A percentile compares a stretch with the other conserved stretches of the same genome.
phyloP scores from a whole-genome alignment of 345 rosid species.

The Salix arbutifolia region DNA sequence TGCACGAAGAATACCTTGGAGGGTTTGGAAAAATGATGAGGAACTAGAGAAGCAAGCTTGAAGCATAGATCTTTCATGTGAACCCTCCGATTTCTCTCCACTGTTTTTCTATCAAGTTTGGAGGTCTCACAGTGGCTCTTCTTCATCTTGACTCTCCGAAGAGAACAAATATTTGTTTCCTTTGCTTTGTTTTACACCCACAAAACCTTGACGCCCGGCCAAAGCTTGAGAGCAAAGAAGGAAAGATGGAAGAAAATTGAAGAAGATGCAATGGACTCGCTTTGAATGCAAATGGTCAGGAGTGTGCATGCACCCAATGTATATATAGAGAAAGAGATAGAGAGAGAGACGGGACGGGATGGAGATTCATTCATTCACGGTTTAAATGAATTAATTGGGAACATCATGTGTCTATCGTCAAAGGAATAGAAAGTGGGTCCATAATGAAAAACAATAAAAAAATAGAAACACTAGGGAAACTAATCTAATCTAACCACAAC shows the following conservation, averaged over 20 bases:
- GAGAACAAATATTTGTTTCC: no score
- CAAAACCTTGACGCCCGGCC: background rate
- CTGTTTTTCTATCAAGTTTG: slow-evolving; percentile 48
- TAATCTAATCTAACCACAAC: background rate
- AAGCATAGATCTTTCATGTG: slow-evolving; percentile 54
- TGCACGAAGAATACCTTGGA: slow-evolving; percentile 32
- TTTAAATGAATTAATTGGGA: background rate
- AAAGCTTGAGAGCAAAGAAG: background rate
- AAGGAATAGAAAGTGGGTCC: background rate
- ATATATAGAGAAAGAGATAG: background rate
- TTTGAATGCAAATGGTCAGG: background rate
- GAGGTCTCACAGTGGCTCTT: slow-evolving; percentile 14
- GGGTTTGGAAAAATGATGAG: slow-evolving; percentile 26
- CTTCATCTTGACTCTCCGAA: slow-evolving; percentile 18
- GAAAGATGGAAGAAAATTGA: background rate
- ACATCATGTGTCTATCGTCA: background rate
- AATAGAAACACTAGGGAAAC: background rate
- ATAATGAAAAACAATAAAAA: background rate
- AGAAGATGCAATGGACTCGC: background rate
- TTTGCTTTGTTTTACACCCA: background rate
- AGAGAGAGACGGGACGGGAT: background rate
- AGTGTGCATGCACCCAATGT: background rate
- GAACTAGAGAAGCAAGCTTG: slow-evolving; percentile 49
- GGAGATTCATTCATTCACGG: background rate
- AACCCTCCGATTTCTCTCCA: slow-evolving; percentile 55